Base-by-base conservation (phyloP, 768 basidiomycete genomes). In the Amanita brunnescens region DNA sequence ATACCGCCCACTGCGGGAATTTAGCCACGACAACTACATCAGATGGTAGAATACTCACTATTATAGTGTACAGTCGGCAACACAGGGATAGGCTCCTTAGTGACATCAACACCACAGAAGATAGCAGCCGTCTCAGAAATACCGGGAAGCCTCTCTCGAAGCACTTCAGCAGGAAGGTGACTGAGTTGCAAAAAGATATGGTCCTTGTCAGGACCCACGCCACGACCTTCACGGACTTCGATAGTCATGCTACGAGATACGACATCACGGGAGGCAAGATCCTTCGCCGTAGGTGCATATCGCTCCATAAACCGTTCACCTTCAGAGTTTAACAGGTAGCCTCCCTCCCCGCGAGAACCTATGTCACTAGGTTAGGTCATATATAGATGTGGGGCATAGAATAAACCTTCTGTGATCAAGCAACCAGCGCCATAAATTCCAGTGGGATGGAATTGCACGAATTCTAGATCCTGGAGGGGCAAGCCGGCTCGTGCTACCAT, bases 241-340 rank as follows among this genome's bases (percentile, higher is more conserved):
- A 98, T 77, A 41, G 96, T 99, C 95, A 98, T 99, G 47, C 91
- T 93, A 61, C 96, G 92, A 44, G 96, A 98, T 30, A 99, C 96
- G 63, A 99, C 96, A 64, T 99, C 96, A 64, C 96, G 93, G 41
- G 96, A 99, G 37, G 96, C 96, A 58, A 99, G 81, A 77, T 99
- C 96, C 77, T 98, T 98, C 55, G 96, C 96, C 39, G 95, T 97
- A 8, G 96, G 96, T 0, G 96, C 96, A 67, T 98, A 98, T 67
- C 95, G 91, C 70, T 98, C 95, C 96, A 99, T 99, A 77, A 99
- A 99, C 54, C 96, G 88, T 70, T 99, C 96, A 65, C 96, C 96
- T 75, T 98, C 87, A 7, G 92, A 90, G 75, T 99, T 98, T 64
- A 99, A 74, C 57, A 99, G 77, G 72, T 98, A 98, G 57, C 96